These are phyloP conservation scores for Pseudisothecium myosuroides DNA, from an alignment of 225 moss, liverwort and hornwort species.

Conservation along the genomic window DNA sequence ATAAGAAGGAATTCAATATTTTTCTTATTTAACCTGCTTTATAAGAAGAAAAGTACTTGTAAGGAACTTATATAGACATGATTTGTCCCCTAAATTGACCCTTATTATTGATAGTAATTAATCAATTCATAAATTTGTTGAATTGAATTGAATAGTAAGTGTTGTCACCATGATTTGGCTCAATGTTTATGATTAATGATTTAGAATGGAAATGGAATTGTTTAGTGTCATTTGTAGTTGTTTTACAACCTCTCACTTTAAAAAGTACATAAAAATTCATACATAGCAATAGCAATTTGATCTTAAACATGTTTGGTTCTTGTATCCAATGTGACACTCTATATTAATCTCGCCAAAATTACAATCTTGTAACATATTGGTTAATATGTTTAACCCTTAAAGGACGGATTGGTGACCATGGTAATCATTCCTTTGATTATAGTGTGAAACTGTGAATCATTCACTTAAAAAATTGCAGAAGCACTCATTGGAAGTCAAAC, in stretches of 20 bases:
- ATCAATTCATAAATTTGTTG: not conserved
- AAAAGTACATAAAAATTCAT: not conserved
- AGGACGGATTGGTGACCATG: too few species aligned
- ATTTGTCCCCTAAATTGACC: not conserved
- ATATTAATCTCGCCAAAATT: not conserved
- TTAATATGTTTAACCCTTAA: not conserved
- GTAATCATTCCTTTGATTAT: too few species aligned
- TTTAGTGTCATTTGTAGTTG: not conserved
- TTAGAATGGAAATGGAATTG: rapidly evolving
- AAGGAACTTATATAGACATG: not conserved
- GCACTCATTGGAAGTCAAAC: too few species aligned
- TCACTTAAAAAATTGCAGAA: too few species aligned
- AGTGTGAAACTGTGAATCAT: too few species aligned
- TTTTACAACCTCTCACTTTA: not conserved
- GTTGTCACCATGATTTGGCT: not conserved
- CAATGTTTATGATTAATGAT: not conserved
- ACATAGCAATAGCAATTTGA: too few species aligned
- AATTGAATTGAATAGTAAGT: not conserved
- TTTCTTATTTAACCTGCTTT: not conserved
- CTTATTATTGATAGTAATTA: rapidly evolving
- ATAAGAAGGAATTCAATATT: not conserved
- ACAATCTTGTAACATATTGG: not conserved
- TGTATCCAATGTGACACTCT: not conserved
- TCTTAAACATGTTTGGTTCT: not conserved
- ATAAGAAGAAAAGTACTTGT: not conserved